These are phyloP conservation scores for Cercospora janseana DNA, from an alignment of 2,329 filamentous ascomycete species.

Conservation along the genomic window DNA sequence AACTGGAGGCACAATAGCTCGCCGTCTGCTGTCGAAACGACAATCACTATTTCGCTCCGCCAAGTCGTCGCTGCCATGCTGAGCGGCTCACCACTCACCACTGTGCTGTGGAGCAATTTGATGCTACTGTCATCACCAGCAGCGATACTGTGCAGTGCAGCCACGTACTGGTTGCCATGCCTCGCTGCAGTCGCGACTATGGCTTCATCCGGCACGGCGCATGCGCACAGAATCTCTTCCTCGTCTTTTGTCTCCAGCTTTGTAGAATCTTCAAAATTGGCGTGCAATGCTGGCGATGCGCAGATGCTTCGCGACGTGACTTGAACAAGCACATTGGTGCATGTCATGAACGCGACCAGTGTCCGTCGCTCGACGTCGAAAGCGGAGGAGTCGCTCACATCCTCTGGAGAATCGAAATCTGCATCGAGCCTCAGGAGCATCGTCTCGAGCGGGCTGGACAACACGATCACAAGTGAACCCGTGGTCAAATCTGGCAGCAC, in stretches of 20 bases:
- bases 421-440: conserved; percentile 22
- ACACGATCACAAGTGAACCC: conserved; percentile 38
- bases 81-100: conserved; percentile 17
- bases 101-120: background rate
- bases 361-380: conserved; percentile 32
- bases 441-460: conserved; percentile 37
- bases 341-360: conserved; percentile 26
- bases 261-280: conserved; percentile 33
- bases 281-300: conserved; percentile 23
- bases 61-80: conserved; percentile 19
- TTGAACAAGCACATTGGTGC: conserved; percentile 31
- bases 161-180: conserved; percentile 9
- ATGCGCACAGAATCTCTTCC: conserved; percentile 28
- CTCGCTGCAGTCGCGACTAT: conserved; percentile 25
- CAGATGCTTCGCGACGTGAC: conserved; percentile 30
- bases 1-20: conserved; percentile 16
- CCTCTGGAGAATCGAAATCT: conserved; percentile 22
- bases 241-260: conserved; percentile 16
- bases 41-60: conserved; percentile 11
- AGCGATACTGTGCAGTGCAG: conserved; percentile 17
- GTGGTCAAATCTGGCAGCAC: conserved; percentile 35
- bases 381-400: conserved; percentile 21
- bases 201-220: conserved; percentile 20
- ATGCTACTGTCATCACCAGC: conserved; percentile 12
- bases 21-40: conserved; percentile 19